Evolutionary conservation across 2,329 filamentous ascomycete genomes (phyloP).

Genomic region (Diaporthe sp.): DNA sequence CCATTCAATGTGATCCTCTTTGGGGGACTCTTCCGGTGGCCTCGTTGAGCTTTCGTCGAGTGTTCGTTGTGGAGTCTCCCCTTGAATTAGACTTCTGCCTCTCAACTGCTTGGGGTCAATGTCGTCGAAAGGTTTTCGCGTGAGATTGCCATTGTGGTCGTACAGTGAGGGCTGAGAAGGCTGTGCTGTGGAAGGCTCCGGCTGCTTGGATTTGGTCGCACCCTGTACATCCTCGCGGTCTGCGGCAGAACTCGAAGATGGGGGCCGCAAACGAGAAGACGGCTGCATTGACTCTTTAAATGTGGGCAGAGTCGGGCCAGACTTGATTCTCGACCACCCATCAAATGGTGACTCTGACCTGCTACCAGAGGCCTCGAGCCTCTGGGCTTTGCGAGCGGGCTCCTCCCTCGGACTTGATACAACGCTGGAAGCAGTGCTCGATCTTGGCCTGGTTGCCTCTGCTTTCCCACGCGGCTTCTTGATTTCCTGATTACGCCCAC

Average conservation of each 20-base stretch:
- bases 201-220: neutral
- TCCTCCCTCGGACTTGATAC: slow-evolving; percentile 2
- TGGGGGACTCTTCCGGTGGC: neutral
- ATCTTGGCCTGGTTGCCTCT: neutral
- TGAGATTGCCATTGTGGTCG: slow-evolving; percentile 57
- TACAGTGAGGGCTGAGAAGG: slow-evolving; percentile 49
- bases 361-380: slow-evolving; percentile 2
- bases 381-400: neutral
- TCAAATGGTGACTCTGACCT: slow-evolving; percentile 51
- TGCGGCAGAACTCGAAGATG: neutral
- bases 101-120: slow-evolving; percentile 37
- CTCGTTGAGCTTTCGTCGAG: neutral
- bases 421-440: neutral
- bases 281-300: slow-evolving; percentile 44
- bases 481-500: neutral
- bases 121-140: slow-evolving; percentile 62
- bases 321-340: slow-evolving; percentile 54
- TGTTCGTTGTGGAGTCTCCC: neutral
- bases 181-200: neutral
- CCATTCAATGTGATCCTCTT: slow-evolving; percentile 65
- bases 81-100: neutral
- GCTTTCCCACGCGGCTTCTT: neutral
- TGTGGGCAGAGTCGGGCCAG: slow-evolving; percentile 45
- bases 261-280: slow-evolving; percentile 30
- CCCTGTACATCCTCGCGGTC: neutral